Evolutionary conservation across 371 early-diverging fungal genomes (phyloP), one percentile per base, ranked within the genome.

Genomic region (Rhizopus delemar): DNA sequence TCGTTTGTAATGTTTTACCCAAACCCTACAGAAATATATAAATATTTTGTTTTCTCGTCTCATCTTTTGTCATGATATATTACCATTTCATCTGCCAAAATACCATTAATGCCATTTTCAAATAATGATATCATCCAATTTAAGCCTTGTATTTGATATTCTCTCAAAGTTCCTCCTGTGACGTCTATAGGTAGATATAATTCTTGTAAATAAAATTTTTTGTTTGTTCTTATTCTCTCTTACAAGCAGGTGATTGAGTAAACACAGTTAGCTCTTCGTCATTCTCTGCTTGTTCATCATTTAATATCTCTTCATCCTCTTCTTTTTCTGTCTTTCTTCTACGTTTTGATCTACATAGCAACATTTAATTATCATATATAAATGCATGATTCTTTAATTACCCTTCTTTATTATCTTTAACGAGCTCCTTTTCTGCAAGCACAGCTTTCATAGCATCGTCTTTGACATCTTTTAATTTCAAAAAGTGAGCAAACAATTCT

Each of bases 61-160:
- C 22, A 29, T 22, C 8, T 29, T 41, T 11, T 45, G 13, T 45
- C 15, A 29, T 13, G 7, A 33, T 13, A 28, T 13, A 12, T 48
- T 78, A 92, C 93, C 99, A 99, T 99, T 78, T 99, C 99, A 80
- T 99, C 99, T 34, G 99, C 99, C 28, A 99, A 78, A 62, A 99
- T 99, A 32, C 99, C 98, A 69, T 99, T 99, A 69, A 99, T 94
- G n/a, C 96, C 95, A 66, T 97, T 94, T 59, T 97, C 91, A 68
- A 90, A 97, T 57, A 99, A 81, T 1, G 93, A 95, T 22, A 99
- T 89, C 84, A 99, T 90, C 99, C 99, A 99, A 75, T 99, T 99
- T 29, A 99, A 82, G 16, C 99, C 99, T 62, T 96, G 92, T n/a
- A 99, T 63, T 74, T 99, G 99, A 69, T 99, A 96, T 68, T 95